Conservation (phyloP, 257 asterid species). For the Misopates orontium region DNA sequence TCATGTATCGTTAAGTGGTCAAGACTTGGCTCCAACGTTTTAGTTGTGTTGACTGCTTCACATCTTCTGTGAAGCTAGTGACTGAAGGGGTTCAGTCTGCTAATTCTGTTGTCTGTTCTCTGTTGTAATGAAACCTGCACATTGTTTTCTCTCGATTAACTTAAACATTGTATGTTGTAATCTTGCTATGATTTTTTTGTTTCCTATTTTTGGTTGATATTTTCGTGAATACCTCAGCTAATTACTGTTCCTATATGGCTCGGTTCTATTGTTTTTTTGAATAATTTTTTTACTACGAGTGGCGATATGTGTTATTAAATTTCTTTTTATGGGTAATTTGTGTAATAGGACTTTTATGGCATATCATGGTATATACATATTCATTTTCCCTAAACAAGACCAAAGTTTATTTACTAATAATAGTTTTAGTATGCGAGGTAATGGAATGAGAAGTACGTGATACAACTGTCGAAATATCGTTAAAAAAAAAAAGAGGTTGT, state of each 20-base stretch:
- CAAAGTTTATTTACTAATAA: too few species aligned
- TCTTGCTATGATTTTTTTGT: not conserved
- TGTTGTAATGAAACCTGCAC: slow-evolving; percentile 33
- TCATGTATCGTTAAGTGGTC: too few species aligned
- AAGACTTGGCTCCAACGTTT: not conserved
- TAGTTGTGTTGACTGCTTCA: slow-evolving; percentile 18
- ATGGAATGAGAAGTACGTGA: too few species aligned
- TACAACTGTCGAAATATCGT: too few species aligned
- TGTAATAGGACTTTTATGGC: too few species aligned
- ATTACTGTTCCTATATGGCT: not conserved
- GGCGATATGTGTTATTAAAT: too few species aligned
- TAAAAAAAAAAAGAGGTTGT: too few species aligned
- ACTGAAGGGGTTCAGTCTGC: slow-evolving; percentile 24
- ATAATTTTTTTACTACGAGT: too few species aligned
- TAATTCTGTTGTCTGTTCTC: slow-evolving; percentile 25
- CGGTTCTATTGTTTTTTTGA: not conserved
- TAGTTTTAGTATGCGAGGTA: too few species aligned
- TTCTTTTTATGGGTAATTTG: too few species aligned
- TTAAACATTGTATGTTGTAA: slow-evolving; percentile 13
- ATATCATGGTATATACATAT: too few species aligned
- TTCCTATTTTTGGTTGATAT: not conserved
- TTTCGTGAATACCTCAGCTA: not conserved
- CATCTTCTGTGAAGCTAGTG: slow-evolving; percentile 23
- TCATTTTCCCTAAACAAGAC: too few species aligned
- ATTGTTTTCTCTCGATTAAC: slow-evolving; percentile 26